Percentiles rank a stretch among this genome's conserved stretches.
These are phyloP conservation scores for Xylariaceae sp. DNA, from an alignment of 2,329 filamentous ascomycete genomes.

Conservation along the genomic window DNA sequence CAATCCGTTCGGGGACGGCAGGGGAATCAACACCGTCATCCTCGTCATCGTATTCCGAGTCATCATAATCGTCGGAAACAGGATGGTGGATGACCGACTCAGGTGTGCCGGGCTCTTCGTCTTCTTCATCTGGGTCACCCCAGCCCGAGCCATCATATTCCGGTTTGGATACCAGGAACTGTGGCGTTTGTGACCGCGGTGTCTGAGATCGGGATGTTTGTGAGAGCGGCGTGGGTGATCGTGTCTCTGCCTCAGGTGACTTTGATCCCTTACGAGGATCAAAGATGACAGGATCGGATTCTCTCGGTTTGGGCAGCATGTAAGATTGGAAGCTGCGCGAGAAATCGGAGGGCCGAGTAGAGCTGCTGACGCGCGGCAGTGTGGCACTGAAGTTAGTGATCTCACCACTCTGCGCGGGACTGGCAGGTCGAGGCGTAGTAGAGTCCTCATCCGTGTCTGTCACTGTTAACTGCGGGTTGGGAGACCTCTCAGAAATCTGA, in stretches of 20 bases:
- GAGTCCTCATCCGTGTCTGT: constrained; percentile 39
- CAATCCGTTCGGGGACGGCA: constrained; percentile 71
- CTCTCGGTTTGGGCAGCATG: constrained; percentile 41
- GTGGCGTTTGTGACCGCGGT: constrained; percentile 49
- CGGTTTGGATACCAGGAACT: constrained; percentile 49
- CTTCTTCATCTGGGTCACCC: constrained; percentile 50
- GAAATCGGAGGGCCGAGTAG: constrained; percentile 35
- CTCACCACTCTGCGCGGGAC: constrained; percentile 33
- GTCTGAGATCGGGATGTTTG: constrained; percentile 43
- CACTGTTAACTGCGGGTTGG: constrained; percentile 25
- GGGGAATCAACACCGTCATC: constrained; percentile 49
- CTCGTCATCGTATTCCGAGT: constrained; percentile 35
- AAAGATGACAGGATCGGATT: constrained; percentile 33
- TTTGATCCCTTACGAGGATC: constrained; percentile 31
- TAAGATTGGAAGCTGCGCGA: constrained; percentile 42
- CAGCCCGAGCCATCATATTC: constrained; percentile 58
- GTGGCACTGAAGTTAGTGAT: constrained; percentile 32
- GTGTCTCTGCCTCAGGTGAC: constrained; percentile 33
- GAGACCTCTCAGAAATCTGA: constrained; percentile 47
- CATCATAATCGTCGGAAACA: constrained; percentile 41
- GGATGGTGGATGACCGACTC: constrained; percentile 86
- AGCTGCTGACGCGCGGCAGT: constrained; percentile 37
- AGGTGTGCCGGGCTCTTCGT: constrained; percentile 66
- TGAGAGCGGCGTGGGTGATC: constrained; percentile 47
- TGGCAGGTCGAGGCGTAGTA: constrained; percentile 46